phyloP scores from a whole-genome alignment of 805 yeast species.

The Yamadazyma tumulicola region DNA sequence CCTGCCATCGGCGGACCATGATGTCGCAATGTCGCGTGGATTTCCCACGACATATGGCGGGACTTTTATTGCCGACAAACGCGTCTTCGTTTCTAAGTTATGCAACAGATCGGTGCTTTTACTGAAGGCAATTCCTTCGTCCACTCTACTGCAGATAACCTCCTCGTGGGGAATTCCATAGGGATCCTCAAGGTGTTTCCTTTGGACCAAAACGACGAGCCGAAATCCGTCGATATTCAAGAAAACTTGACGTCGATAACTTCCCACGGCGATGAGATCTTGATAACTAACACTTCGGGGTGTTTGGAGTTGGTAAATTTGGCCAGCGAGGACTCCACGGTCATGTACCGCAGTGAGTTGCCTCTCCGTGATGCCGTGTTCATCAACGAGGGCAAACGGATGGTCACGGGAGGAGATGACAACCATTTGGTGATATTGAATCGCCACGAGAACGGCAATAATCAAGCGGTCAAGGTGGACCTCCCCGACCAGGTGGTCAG shows the following conservation, averaged over 20 bases:
- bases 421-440: conserved; percentile 43
- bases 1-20: no score
- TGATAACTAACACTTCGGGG: conserved; percentile 42
- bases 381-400: conserved; percentile 58
- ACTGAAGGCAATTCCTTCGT: conserved; percentile 40
- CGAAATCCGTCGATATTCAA: conserved; percentile 52
- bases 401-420: conserved; percentile 66
- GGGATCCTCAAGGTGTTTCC: conserved; percentile 54
- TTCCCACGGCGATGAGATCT: conserved; percentile 14
- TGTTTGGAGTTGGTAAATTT: conserved; percentile 40
- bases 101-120: conserved; percentile 31
- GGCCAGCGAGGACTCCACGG: conserved; percentile 20
- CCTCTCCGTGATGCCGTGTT: conserved; percentile 52
- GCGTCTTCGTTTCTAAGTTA: conserved; percentile 9
- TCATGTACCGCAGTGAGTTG: conserved; percentile 42
- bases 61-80: no score
- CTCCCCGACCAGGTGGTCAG: conserved; percentile 55
- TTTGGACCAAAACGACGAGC: conserved; percentile 51
- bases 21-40: no score
- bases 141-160: conserved; percentile 19
- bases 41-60: no score
- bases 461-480: conserved; percentile 25
- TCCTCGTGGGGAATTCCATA: conserved; percentile 51
- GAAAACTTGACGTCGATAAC: conserved; percentile 44
- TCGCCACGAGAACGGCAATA: conserved; percentile 22